Evolutionary conservation across 2,329 filamentous ascomycete genomes (phyloP).

Genomic region (Fusarium udum): DNA sequence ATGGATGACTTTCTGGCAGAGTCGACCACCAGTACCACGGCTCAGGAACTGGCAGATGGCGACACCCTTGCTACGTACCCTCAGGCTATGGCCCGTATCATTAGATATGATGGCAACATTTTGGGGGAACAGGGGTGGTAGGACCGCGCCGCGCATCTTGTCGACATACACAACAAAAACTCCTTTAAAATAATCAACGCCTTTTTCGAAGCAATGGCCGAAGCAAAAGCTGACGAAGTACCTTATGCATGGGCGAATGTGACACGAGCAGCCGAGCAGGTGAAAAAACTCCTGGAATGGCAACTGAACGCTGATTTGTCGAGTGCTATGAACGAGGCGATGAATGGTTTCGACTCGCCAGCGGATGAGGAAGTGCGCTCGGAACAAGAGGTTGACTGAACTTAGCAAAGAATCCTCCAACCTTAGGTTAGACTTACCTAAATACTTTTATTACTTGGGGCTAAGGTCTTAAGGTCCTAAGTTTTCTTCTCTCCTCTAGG

Average conservation of each 20-base stretch:
- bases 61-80: neutral
- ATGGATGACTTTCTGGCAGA: neutral
- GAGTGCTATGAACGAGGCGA: neutral
- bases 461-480: too few species aligned
- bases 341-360: neutral
- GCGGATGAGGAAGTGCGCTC: neutral
- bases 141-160: fast-evolving
- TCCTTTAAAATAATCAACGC: neutral
- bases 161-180: neutral
- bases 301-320: neutral
- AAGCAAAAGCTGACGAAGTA: neutral
- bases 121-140: neutral
- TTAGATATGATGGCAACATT: neutral
- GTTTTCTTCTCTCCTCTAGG: too few species aligned
- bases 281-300: neutral
- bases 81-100: neutral
- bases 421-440: too few species aligned
- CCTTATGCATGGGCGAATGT: neutral
- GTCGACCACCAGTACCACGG: neutral
- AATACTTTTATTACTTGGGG: too few species aligned
- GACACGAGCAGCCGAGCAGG: neutral
- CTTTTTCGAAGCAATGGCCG: neutral
- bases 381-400: neutral
- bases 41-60: neutral
- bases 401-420: too few species aligned